Base-by-base conservation (phyloP, 2,329 filamentous ascomycete genomes). In the Neocatenulostroma microsporum region DNA sequence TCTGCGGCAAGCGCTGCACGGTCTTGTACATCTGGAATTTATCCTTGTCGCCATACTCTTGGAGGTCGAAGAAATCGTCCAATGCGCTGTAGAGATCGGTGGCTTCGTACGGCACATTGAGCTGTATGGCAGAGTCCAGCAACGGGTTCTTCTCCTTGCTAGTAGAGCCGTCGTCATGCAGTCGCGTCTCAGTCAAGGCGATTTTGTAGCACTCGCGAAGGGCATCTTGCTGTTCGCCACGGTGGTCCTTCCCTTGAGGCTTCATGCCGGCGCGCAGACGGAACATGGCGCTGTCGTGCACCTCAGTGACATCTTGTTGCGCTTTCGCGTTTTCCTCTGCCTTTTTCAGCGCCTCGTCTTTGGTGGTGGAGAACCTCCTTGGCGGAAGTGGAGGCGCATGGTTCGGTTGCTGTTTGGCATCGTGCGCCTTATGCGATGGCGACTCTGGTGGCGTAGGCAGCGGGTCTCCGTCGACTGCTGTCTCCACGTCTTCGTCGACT, bases 251-350 rank as follows among this genome's bases (percentile, higher is more conserved):
- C 3, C 72, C 74, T n/a, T 72, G 73, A 5, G 85, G 75, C 39
- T 74, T 79, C 54, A 96, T 88, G 2, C 89, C 88, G 35, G 84
- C 87, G 53, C 91, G 84, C n/a, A 95, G 69, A 34, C 91, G 82
- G 54, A 89, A 87, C 40, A 95, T 76, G 18, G 94, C 84, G 52
- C 89, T 91, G 40, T 86, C 86, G 66, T 95, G 88, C 30, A 95
- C 89, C 61, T 98, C 91, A 10, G 87, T 87, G 4, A 95, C 89
- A 62, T 98, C 91, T 62, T 98, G 88, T 55, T 98, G 91, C 33
- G 54, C 32, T 34, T 41, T 55, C 21, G 85, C 73, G 13, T 73
- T 73, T 27, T 73, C 67, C 48, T 78, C 69, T 4, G 76, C 67
- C 37, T 72, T 66, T 23, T 70, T 67, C 15, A 71, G 51, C 3